Percentiles rank a stretch among this genome's conserved stretches.
Evolutionary conservation across 148 eudicot species (phyloP).

Genomic region (Cornus controversa): DNA sequence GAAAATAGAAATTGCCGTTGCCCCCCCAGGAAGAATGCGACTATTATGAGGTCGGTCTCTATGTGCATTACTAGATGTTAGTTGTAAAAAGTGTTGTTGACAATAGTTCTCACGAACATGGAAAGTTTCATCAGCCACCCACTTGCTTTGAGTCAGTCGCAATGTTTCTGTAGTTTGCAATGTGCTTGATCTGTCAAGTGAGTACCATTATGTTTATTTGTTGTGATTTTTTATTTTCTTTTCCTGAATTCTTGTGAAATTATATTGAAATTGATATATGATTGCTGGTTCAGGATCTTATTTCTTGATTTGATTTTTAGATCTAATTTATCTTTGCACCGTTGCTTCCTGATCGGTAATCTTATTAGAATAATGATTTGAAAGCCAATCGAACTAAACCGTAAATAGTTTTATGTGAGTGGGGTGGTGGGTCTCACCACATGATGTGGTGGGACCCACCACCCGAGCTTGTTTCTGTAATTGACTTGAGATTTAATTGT

Average conservation of each 20-base stretch:
- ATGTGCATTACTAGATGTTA: neutral
- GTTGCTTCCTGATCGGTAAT: neutral
- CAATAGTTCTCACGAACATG: neutral
- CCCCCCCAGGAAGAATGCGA: neutral
- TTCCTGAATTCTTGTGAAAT: neutral
- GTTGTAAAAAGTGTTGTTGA: constrained; percentile 3
- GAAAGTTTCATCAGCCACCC: neutral
- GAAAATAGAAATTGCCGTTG: neutral
- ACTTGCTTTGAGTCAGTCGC: neutral
- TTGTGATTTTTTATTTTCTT: neutral
- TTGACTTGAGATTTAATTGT: too few relatives aligned
- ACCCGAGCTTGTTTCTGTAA: too few relatives aligned
- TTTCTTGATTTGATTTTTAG: neutral
- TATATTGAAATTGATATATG: neutral
- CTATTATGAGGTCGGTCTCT: neutral
- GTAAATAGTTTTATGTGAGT: too few relatives aligned
- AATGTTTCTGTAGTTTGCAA: neutral
- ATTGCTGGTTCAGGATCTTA: neutral
- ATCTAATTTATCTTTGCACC: neutral
- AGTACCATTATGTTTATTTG: neutral
- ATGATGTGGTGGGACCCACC: too few relatives aligned
- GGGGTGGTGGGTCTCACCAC: too few relatives aligned
- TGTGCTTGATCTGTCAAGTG: neutral
- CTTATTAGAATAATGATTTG: too few relatives aligned
- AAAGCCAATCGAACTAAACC: too few relatives aligned